Evolutionary conservation across 805 yeast genomes (phyloP).

Genomic region (Tetrapisispora arboricola): DNA sequence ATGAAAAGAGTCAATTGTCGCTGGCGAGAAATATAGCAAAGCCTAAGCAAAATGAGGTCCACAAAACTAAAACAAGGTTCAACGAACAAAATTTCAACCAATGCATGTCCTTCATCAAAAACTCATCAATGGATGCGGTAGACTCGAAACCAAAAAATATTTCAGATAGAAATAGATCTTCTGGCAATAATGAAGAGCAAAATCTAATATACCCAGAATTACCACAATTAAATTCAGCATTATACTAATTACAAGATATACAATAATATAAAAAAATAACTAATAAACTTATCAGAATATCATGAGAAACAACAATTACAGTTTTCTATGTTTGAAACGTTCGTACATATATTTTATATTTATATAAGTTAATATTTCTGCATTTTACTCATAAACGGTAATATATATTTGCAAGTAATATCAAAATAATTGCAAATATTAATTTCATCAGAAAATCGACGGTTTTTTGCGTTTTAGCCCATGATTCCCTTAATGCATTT

Average conservation of each 20-base stretch:
- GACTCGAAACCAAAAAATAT: neutral
- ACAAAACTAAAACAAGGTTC: slow-evolving; percentile 17
- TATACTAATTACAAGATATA: slow-evolving; percentile 4
- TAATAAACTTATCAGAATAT: neutral
- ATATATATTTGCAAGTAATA: neutral
- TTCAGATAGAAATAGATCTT: neutral
- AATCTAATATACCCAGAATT: slow-evolving; percentile 19
- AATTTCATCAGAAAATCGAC: neutral
- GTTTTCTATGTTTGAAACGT: neutral
- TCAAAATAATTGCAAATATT: neutral
- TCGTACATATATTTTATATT: neutral
- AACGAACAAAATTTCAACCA: slow-evolving; percentile 21
- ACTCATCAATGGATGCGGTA: neutral
- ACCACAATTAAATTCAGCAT: slow-evolving; percentile 17
- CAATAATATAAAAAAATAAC: too few species aligned
- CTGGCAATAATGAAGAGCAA: neutral
- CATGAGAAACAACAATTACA: neutral
- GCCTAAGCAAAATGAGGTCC: slow-evolving; percentile 4
- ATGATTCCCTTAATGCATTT: neutral
- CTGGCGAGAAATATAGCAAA: slow-evolving; percentile 23
- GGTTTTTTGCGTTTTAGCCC: neutral
- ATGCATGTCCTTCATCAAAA: slow-evolving; percentile 13
- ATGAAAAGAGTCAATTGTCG: slow-evolving; percentile 16
- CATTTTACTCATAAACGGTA: neutral
- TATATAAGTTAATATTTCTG: neutral